Base-by-base conservation (phyloP, 2,329 filamentous ascomycete species). In the Cryphonectria parasitica region DNA sequence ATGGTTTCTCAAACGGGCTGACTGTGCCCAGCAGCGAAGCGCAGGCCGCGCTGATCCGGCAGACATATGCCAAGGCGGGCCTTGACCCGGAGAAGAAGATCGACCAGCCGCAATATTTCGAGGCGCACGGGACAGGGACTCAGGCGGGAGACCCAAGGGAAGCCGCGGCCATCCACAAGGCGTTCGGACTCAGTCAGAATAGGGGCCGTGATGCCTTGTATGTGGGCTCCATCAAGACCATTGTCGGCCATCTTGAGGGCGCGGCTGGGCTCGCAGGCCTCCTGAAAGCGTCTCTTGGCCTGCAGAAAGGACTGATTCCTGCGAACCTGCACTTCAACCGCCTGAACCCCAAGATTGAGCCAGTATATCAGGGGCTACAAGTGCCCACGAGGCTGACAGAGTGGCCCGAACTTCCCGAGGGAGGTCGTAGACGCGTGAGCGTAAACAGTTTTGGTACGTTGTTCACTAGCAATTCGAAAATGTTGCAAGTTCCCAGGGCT, bases 1-100 rank as follows among this genome's bases (percentile, higher is more conserved):
- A 88, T 71, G 86, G 86, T 11, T 75, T 73, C 17, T 78, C 84
- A 75, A 10, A 75, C 13, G 85, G 85, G 0, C 83, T 88, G 66
- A 87, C 85, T 0, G 79, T 85, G 73, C 87, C 87, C 0, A 86
- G 77, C 52, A 66, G 74, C 0, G 62, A 72, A 0, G 80, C 83
- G 0, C 85, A 87, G 71, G 76, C 76, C 1, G 70, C 66, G 0
- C 72, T 85, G 3, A 85, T 85, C 66, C 73, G 75, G 56, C 71
- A 72, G 2, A 82, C 81, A 0, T 86, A 86, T 72, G 67, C 43
- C 0, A 74, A 73, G 19, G 78, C 82, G 0, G 85, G 80, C 3
- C 76, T 82, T 0, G 77, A 83, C 69, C 73, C 75, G 0, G 63
- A 34, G 19, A 67, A 71, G 17, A 69, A 73, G 1, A 54, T 68